These are phyloP conservation scores for Aegilops bicornis DNA, from an alignment of 176 grass and related monocot species.

Conservation along the genomic window DNA sequence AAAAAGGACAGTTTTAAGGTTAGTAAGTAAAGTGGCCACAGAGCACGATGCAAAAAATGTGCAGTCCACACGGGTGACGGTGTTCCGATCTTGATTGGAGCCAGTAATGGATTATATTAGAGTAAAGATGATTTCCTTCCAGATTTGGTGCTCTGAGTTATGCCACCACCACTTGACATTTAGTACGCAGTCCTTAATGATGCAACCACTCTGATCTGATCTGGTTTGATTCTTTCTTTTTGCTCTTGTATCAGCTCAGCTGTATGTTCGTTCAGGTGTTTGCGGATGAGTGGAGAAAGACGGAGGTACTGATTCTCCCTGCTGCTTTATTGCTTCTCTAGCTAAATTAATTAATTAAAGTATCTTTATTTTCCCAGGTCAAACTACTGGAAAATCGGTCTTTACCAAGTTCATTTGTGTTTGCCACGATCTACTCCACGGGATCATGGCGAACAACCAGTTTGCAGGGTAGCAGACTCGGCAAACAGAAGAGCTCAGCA, in stretches of 20 bases:
- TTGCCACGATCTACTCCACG: too few relatives aligned
- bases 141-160: neutral
- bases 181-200: neutral
- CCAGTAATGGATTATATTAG: neutral
- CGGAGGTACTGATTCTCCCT: neutral
- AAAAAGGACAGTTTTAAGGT: neutral
- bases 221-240: neutral
- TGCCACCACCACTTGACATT: neutral
- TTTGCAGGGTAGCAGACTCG: too few relatives aligned
- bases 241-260: neutral
- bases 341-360: neutral
- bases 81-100: neutral
- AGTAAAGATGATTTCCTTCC: neutral
- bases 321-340: neutral
- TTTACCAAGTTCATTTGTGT: too few relatives aligned
- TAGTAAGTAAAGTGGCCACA: neutral
- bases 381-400: too few relatives aligned
- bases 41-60: neutral
- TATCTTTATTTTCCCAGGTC: neutral
- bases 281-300: neutral
- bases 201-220: neutral
- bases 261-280: neutral
- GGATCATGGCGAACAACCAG: too few relatives aligned
- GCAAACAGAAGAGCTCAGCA: too few relatives aligned
- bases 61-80: neutral